Evolutionary conservation across 1,139 yeast species (phyloP), one percentile per base, ranked within the genome.

Genomic region (Zygoascus sp.): DNA sequence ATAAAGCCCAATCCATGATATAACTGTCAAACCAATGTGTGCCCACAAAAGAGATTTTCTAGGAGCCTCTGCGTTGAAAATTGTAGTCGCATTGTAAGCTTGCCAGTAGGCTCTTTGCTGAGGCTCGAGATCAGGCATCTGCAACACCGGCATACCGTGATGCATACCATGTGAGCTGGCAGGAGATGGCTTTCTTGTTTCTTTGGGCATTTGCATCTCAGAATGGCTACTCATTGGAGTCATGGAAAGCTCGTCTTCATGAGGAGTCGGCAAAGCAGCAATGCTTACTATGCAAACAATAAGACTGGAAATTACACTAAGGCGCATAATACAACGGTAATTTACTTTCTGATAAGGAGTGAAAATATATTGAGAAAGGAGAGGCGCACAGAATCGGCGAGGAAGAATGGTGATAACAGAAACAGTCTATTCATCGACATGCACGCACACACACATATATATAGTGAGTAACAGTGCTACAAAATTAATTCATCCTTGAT

Each of bases 91-190:
- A 59, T 85, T 80, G 66, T 88, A 90, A 32, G 66, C 64, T 47
- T 81, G 82, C 97, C 97, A 90, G 64, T 75, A 89, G 21, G 74
- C 64, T 47, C 80, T 70, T 64, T 89, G 96, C 47, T 80, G 83
- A 0, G 92, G 85, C 34, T 80, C 74, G 42, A 89, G 70, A 23
- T 77, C 60, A 1, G 87, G 84, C 50, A 64, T 56, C 44, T 85
- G 71, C 40, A 89, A 70, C 38, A 89, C 85, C 0, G 96, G 92
- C 51, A 77, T 63, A 0, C 96, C 96, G 59, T 88, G 96, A 49
- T 68, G 58, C 40, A 54, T 61, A 40, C 52, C 58, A 23, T 50
- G 49, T 11, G 54, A 54, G 6, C 61, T 52, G 19, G 56, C 59
- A 2, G 70, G 70, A 9, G 64, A 59, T n/a, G 70, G 64, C 2